A percentile compares a stretch with the other conserved stretches of the same genome.
Evolutionary conservation across 164 flowering plant species (phyloP).

Genomic region (Hamamelis virginiana): DNA sequence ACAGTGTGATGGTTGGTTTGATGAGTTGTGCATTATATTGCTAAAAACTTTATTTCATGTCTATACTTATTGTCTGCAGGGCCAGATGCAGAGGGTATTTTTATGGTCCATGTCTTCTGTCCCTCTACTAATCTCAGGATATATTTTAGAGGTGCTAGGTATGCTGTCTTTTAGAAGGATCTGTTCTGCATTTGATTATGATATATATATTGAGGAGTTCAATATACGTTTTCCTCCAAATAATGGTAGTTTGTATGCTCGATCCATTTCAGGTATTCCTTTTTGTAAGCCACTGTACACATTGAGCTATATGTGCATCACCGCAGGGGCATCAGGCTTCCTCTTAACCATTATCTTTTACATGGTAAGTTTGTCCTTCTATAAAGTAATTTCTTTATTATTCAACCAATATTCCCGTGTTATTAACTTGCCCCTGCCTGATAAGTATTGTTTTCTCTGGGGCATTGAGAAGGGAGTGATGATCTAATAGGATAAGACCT

Average conservation of each 20-base stretch:
- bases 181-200: neutral
- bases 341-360: conserved; percentile 53
- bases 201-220: neutral
- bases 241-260: neutral
- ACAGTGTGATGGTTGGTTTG: too few species aligned
- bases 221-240: neutral
- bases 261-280: conserved; percentile 53
- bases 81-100: conserved; percentile 37
- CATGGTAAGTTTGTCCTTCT: conserved; percentile 60
- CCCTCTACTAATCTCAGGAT: conserved; percentile 48
- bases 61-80: conserved; percentile 30
- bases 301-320: conserved; percentile 72
- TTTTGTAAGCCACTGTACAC: conserved; percentile 68
- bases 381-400: too few species aligned
- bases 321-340: conserved; percentile 70
- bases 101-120: conserved; percentile 53
- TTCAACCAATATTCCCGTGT: too few species aligned
- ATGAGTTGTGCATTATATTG: too few species aligned
- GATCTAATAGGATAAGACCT: too few species aligned
- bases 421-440: too few species aligned
- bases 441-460: too few species aligned
- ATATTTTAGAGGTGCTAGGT: conserved; percentile 47
- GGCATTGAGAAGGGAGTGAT: too few species aligned
- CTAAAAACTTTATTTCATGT: too few species aligned
- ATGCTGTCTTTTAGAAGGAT: conserved; percentile 7